These are phyloP conservation scores for Pichia sp. DNA, from an alignment of 1,139 yeast species.

Conservation along the genomic window DNA sequence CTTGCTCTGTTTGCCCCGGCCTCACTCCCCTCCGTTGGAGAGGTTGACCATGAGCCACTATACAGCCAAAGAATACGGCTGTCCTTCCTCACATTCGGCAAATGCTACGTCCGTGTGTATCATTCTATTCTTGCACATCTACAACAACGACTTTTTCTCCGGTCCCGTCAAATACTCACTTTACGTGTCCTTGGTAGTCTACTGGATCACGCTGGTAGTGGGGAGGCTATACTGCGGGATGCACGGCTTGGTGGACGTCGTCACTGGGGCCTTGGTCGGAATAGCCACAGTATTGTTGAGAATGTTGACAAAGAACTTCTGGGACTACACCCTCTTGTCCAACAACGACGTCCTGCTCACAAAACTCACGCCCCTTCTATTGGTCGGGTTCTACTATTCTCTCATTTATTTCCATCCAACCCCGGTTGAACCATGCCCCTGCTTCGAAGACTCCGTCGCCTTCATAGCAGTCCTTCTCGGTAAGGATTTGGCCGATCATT, in stretches of 20 bases:
- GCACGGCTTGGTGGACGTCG: constrained; percentile 87
- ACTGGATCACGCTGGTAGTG: constrained; percentile 61
- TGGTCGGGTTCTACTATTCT: constrained; percentile 34
- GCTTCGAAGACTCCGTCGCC: constrained; percentile 93
- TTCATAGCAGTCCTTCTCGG: constrained; percentile 88
- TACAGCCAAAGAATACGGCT: constrained; percentile 91
- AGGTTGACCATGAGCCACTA: constrained; percentile 85
- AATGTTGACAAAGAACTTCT: constrained; percentile 31
- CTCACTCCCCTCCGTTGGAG: constrained; percentile 85
- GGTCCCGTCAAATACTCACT: constrained; percentile 16
- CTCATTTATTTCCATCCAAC: constrained; percentile 69
- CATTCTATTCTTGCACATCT: constrained; percentile 34
- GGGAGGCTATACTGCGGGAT: constrained; percentile 95
- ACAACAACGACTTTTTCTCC: constrained; percentile 35
- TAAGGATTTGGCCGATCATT: constrained; percentile 55
- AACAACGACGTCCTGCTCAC: constrained; percentile 16
- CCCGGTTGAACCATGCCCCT: constrained; percentile 93
- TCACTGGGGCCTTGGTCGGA: constrained; percentile 66
- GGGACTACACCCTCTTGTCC: constrained; percentile 36
- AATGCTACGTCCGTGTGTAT: constrained; percentile 81
- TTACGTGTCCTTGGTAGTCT: constrained; percentile 33
- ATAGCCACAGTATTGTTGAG: constrained; percentile 42
- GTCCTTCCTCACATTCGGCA: constrained; percentile 90
- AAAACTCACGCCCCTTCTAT: constrained; percentile 35
- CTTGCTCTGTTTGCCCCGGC: constrained; percentile 84